These are phyloP conservation scores for Dryas integrifolia DNA, from an alignment of 331 rosid genomes.

Conservation along the genomic window DNA sequence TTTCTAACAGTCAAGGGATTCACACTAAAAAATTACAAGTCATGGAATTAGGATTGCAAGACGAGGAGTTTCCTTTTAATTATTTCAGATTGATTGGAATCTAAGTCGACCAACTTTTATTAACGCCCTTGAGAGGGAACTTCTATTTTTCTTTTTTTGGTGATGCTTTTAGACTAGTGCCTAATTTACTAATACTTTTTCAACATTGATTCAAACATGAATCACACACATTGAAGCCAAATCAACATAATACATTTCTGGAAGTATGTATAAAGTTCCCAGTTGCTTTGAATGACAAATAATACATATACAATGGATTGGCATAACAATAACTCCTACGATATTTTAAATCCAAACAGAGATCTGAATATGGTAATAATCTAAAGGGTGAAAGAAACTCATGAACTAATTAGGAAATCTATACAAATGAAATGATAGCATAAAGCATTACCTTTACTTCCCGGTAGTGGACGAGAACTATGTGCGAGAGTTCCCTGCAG, in stretches of 20 bases:
- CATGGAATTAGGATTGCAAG: neutral
- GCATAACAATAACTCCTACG: neutral
- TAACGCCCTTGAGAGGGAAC: neutral
- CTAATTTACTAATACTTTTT: neutral
- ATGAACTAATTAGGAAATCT: slow-evolving; percentile 4
- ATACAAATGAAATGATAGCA: neutral
- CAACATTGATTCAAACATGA: neutral
- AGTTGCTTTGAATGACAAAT: neutral
- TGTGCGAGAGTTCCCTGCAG: slow-evolving; percentile 78
- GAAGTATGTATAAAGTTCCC: neutral
- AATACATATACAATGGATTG: neutral
- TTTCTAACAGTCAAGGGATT: neutral
- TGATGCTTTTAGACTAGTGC: neutral
- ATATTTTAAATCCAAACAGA: neutral
- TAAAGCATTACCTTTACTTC: slow-evolving; percentile 62
- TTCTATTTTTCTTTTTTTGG: neutral
- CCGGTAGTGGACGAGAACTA: slow-evolving; percentile 79
- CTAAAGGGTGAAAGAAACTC: neutral
- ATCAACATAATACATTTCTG: neutral
- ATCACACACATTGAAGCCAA: neutral
- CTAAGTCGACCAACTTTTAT: neutral
- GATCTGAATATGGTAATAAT: neutral
- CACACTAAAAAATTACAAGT: neutral
- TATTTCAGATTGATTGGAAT: neutral
- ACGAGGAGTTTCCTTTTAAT: too few species aligned